Conservation (phyloP, 306 rosid species). For the Inga laurina region DNA sequence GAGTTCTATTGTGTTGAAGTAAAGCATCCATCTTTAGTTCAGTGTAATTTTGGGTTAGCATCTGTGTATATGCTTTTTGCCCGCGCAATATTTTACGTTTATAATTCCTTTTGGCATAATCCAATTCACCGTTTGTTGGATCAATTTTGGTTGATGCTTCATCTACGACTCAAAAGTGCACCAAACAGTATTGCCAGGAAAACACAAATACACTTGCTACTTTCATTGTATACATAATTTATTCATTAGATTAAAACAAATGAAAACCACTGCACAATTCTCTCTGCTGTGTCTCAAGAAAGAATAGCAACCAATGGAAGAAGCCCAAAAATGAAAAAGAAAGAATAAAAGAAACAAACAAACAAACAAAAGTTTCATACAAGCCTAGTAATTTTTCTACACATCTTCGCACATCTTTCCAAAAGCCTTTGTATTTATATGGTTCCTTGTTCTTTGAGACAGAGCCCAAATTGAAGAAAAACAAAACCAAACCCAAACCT, state of each 20-base stretch:
- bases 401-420: background rate
- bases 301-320: background rate
- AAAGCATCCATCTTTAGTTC: background rate
- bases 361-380: background rate
- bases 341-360: background rate
- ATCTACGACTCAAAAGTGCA: background rate
- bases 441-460: background rate
- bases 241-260: background rate
- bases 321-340: background rate
- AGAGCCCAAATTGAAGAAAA: background rate
- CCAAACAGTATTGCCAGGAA: background rate
- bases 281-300: background rate
- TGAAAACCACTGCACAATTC: background rate
- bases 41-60: background rate
- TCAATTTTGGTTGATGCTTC: background rate
- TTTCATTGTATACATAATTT: background rate
- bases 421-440: background rate
- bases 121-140: background rate
- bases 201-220: background rate
- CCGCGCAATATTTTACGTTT: background rate
- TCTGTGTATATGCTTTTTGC: background rate
- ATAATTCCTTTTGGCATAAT: background rate
- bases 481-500: background rate
- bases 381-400: background rate
- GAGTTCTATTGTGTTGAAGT: background rate